Evolutionary conservation across 2,329 filamentous ascomycete genomes (phyloP).

Genomic region (Aureobasidium melanogenum): DNA sequence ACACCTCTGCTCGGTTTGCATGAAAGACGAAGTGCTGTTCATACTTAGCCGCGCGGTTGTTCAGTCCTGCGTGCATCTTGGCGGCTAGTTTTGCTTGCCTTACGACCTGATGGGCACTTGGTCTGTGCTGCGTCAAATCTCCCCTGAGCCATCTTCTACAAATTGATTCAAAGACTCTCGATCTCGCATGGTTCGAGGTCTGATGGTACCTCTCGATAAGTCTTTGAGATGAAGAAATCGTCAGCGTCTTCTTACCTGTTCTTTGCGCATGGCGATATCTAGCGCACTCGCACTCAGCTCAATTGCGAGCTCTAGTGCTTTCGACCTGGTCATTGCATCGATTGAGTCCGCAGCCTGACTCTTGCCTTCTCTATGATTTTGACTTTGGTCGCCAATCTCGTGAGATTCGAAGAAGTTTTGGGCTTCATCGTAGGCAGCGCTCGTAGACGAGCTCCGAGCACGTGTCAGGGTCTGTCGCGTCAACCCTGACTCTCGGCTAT

Average conservation of each 20-base stretch:
- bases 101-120: background rate
- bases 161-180: background rate
- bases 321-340: conserved; percentile 73
- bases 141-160: background rate
- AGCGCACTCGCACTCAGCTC: conserved; percentile 62
- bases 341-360: conserved; percentile 49
- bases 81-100: background rate
- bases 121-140: background rate
- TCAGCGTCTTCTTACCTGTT: conserved; percentile 28
- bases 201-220: background rate
- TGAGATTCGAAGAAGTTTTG: no score
- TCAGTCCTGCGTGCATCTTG: background rate
- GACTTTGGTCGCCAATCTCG: no score
- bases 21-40: background rate
- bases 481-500: conserved; percentile 79
- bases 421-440: no score
- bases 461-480: background rate
- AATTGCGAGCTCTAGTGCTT: conserved; percentile 66
- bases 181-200: background rate
- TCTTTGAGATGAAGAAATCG: background rate
- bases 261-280: conserved; percentile 66
- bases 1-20: background rate
- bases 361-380: no score
- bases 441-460: no score
- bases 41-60: background rate